Conservation (phyloP, 352 stramenopile genomes). For the Phytophthora melonis region DNA sequence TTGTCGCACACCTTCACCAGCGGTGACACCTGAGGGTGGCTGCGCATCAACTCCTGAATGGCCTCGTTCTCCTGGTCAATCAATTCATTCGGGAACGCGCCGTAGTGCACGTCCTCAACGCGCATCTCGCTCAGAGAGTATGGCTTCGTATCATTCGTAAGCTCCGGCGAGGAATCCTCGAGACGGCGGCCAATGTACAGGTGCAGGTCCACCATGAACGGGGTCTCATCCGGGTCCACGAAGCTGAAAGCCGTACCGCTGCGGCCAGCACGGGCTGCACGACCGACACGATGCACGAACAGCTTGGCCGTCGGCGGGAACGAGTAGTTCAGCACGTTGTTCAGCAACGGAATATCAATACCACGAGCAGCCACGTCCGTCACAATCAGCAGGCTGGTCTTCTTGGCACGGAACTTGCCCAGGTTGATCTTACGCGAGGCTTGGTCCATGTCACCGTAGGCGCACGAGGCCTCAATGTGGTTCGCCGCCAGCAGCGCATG, state of each 20-base stretch:
- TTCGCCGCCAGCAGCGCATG: conserved; percentile 91
- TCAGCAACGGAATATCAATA: conserved; percentile 97
- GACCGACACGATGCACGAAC: conserved; percentile 97
- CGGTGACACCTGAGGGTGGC: conserved; percentile 74
- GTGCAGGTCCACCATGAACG: conserved; percentile 99
- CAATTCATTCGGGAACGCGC: conserved; percentile 95
- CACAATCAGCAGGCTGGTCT: conserved; percentile 93
- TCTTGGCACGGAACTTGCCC: conserved; percentile 91
- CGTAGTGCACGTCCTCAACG: conserved; percentile 98
- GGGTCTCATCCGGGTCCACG: conserved; percentile 97
- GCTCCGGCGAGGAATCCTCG: conserved; percentile 72
- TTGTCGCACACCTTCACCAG: conserved; percentile 95
- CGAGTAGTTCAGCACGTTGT: conserved; percentile 97
- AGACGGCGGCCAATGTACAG: conserved; percentile 94
- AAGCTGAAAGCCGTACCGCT: conserved; percentile 97
- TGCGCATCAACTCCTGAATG: conserved; percentile 91
- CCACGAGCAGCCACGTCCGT: conserved; percentile 95
- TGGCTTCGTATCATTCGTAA: conserved; percentile 47
- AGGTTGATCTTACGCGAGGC: conserved; percentile 92
- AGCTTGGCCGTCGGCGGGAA: conserved; percentile 95
- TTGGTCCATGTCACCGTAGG: conserved; percentile 96
- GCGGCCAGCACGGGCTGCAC: conserved; percentile 95
- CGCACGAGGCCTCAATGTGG: conserved; percentile 87
- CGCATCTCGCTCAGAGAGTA: conserved; percentile 96
- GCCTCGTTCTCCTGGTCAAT: conserved; percentile 97